Conservation (phyloP, 306 rosid species). For the Sicyos baderoa region DNA sequence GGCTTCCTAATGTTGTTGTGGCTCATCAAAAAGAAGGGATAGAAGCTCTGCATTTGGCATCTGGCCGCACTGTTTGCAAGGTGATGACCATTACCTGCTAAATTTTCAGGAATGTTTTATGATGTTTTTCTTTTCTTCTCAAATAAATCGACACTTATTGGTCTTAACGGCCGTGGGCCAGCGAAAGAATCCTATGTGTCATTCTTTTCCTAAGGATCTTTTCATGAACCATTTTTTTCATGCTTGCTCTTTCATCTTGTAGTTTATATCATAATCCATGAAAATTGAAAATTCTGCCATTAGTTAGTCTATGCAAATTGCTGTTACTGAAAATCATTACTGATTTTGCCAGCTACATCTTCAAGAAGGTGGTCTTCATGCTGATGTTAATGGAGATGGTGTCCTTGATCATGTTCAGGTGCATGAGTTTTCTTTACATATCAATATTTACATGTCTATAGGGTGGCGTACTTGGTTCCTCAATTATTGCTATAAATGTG, state of each 20-base stretch:
- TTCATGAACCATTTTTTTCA: too few relatives aligned
- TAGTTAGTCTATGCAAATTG: neutral
- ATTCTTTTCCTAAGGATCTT: too few relatives aligned
- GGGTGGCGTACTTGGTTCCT: neutral
- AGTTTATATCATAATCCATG: neutral
- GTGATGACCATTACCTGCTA: slow-evolving; percentile 28
- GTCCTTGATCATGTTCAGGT: slow-evolving; percentile 99
- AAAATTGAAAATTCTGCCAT: neutral
- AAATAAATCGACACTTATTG: neutral
- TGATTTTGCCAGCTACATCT: slow-evolving; percentile 74
- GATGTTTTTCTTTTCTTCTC: neutral
- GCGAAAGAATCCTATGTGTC: too few relatives aligned
- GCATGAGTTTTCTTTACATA: slow-evolving; percentile 17
- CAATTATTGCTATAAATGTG: neutral
- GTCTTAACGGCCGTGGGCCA: too few relatives aligned
- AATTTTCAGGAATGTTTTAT: neutral
- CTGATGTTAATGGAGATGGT: slow-evolving; percentile 96
- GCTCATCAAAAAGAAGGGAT: slow-evolving; percentile 95
- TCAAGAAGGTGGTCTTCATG: slow-evolving; percentile 97
- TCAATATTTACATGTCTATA: neutral
- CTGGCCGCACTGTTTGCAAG: slow-evolving; percentile 95
- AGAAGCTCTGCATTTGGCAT: slow-evolving; percentile 85
- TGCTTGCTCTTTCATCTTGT: neutral
- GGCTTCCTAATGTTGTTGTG: slow-evolving; percentile 99
- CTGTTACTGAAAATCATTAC: slow-evolving; percentile 6